Evolutionary conservation across 1,284 basidiomycete species (phyloP).

Genomic region (Puccinia horiana): DNA sequence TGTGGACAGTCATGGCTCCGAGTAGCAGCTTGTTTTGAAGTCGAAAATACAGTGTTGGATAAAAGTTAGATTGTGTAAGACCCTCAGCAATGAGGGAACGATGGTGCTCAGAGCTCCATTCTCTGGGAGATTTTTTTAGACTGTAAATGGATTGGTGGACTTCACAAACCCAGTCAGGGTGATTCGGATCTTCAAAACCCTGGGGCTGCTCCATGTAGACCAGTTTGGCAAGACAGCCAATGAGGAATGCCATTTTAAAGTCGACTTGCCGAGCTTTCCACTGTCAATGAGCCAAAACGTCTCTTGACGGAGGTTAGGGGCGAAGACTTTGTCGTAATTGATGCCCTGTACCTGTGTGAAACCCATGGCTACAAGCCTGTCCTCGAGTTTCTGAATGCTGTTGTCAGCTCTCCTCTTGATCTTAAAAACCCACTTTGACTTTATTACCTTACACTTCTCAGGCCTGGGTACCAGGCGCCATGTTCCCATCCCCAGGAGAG

Average conservation of each 20-base stretch:
- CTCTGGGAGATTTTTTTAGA: not conserved
- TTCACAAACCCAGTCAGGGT: not conserved
- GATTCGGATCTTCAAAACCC: not conserved
- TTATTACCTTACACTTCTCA: not conserved
- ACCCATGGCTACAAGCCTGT: slow-evolving; percentile 15
- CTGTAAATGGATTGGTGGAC: not conserved
- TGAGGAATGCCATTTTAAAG: slow-evolving; percentile 21
- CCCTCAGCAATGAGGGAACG: not conserved
- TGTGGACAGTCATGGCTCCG: not conserved
- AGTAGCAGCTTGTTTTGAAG: not conserved
- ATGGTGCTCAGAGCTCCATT: not conserved
- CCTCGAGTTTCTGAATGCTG: not conserved
- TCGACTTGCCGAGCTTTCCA: slow-evolving; percentile 6
- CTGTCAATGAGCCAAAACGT: not conserved
- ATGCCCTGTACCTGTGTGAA: not conserved
- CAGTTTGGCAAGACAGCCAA: not conserved
- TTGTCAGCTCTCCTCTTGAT: not conserved
- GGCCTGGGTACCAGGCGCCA: slow-evolving; percentile 1
- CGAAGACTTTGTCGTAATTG: slow-evolving; percentile 7
- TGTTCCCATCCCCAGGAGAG: not conserved
- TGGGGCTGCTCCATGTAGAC: slow-evolving; percentile 7
- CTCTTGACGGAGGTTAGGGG: not conserved
- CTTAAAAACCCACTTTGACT: no score
- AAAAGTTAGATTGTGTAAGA: not conserved
- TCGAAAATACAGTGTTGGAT: slow-evolving; percentile 10